Evolutionary conservation across 805 yeast species (phyloP).

Genomic region (Hanseniaspora hatyaiensis): DNA sequence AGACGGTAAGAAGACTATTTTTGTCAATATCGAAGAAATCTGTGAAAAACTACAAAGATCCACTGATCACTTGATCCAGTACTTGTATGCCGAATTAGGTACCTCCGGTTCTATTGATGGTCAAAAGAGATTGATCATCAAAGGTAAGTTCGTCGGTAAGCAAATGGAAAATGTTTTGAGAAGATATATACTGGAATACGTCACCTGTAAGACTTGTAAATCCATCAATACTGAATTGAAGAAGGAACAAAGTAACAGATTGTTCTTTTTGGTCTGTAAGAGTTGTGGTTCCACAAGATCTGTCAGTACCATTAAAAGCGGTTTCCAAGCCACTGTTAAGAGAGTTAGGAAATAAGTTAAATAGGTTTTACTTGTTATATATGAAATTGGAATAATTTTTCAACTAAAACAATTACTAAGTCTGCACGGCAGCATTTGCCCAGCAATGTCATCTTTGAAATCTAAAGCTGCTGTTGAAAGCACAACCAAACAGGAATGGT

Average conservation of each 20-base stretch:
- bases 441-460: too few species aligned
- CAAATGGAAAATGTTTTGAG: slow-evolving; percentile 93
- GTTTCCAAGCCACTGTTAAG: slow-evolving; percentile 96
- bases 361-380: slow-evolving; percentile 7
- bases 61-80: slow-evolving; percentile 93
- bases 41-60: slow-evolving; percentile 89
- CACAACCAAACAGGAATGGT: too few species aligned
- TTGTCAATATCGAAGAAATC: slow-evolving; percentile 91
- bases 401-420: too few species aligned
- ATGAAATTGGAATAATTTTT: too few species aligned
- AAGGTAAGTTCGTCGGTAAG: slow-evolving; percentile 96
- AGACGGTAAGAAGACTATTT: slow-evolving; percentile 96
- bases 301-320: slow-evolving; percentile 93
- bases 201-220: slow-evolving; percentile 97
- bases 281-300: slow-evolving; percentile 97
- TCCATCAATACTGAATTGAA: slow-evolving; percentile 90
- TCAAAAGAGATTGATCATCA: slow-evolving; percentile 88
- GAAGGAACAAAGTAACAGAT: slow-evolving; percentile 91
- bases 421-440: too few species aligned
- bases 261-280: slow-evolving; percentile 94
- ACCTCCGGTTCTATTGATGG: slow-evolving; percentile 99
- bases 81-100: slow-evolving; percentile 96
- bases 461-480: too few species aligned
- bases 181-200: slow-evolving; percentile 93
- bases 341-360: slow-evolving; percentile 49